These are phyloP conservation scores for Raddia distichophylla DNA, from an alignment of 176 grass and related monocot genomes.

Conservation along the genomic window DNA sequence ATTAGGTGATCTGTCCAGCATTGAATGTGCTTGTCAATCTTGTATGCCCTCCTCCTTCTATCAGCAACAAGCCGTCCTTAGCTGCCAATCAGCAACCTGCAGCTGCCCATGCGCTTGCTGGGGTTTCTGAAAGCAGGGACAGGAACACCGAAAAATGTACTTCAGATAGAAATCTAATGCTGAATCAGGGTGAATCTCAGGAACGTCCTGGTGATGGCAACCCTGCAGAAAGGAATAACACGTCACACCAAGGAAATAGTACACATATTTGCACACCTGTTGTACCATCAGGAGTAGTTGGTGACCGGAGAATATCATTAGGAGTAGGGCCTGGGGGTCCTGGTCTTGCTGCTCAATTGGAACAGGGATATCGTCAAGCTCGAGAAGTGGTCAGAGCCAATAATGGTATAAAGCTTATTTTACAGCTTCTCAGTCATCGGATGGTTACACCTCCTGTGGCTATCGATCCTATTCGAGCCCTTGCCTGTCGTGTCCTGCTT, in stretches of 20 bases:
- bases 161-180: conserved; percentile 47
- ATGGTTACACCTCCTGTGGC: conserved; percentile 90
- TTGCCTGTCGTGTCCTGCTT: conserved; percentile 93
- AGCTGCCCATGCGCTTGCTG: conserved; percentile 50
- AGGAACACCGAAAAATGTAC: conserved; percentile 58
- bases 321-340: conserved; percentile 84
- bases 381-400: conserved; percentile 93
- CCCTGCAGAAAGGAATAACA: conserved; percentile 38
- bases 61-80: conserved; percentile 81
- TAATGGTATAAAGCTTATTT: conserved; percentile 96
- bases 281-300: conserved; percentile 69
- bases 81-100: conserved; percentile 64
- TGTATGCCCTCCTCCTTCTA: conserved; percentile 94
- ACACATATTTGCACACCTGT: conserved; percentile 49
- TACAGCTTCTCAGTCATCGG: conserved; percentile 84
- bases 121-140: conserved; percentile 62
- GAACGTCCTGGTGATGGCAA: conserved; percentile 50
- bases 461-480: conserved; percentile 88
- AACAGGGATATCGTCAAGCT: conserved; percentile 95
- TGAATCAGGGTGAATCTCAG: conserved; percentile 55
- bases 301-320: conserved; percentile 85
- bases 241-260: conserved; percentile 44
- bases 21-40: conserved; percentile 97
- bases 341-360: conserved; percentile 97
- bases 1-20: conserved; percentile 89